Base-by-base conservation (phyloP, 108 stramenopile species). In the Nitzschia sp. region DNA sequence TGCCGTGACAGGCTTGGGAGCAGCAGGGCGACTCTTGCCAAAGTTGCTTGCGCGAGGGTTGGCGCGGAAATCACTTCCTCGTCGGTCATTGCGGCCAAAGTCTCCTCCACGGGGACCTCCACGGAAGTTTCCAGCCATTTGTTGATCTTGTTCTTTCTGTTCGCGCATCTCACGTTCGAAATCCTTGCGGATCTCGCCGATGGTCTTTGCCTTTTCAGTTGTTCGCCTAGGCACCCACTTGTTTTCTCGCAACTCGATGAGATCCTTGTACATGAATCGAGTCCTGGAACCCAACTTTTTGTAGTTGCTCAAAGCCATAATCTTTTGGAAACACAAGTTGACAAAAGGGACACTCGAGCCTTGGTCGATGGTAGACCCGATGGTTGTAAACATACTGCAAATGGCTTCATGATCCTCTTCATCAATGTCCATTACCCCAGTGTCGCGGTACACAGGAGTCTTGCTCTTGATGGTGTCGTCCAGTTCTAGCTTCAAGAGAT, bases 231-330 rank as follows among this genome's bases (percentile, higher is more conserved):
- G 86, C 25, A 88, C 76, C 98, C 98, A 98, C 19, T 80, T 75
- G 78, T 89, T 92, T 34, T 65, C 69, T 24, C 98, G 78, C 50
- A 97, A 86, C 17, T 96, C 96, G 51, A 94, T 70, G 46, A 98
- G 72, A 79, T 98, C 98, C 77, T 90, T 91, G 84, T 97, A 96
- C 90, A 94, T 90, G 81, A 97, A 98, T 22, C 97, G 78, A 51
- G 86, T 77, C 57, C 98, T 81, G 14, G 91, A 73, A 54, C 68
- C 79, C 39, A 97, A 75, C 17, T 59, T 57, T 63, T 85, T 80
- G 69, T 85, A 80, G 10, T 67, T 69, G 63, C 85, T 82, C 19
- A 93, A 51, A 7, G 26, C 56, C 29, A 66, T 24, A 52, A 93
- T 90, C 64, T 89, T 89, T 7, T 42, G 51, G 69, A 93, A 93